phyloP scores from a whole-genome alignment of 441 rosid genomes.

The Aleurites moluccanus region DNA sequence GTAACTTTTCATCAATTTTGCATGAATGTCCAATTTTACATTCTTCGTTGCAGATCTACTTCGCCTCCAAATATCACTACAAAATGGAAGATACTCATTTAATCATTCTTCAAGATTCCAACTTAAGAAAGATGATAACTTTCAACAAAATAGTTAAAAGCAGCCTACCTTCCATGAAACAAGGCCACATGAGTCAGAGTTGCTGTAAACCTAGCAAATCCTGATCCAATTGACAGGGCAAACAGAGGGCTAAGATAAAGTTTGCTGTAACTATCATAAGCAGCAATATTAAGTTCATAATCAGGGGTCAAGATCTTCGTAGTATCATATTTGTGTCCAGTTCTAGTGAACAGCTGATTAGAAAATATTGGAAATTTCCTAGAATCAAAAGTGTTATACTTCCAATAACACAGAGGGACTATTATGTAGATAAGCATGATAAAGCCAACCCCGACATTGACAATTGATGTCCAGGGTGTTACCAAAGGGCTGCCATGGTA shows the following conservation, averaged over 20 bases:
- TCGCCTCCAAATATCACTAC: slow-evolving; percentile 81
- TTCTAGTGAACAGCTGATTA: slow-evolving; percentile 70
- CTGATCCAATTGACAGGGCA: slow-evolving; percentile 85
- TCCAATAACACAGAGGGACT: slow-evolving; percentile 93
- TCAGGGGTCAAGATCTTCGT: slow-evolving; percentile 74
- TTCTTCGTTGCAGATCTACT: slow-evolving; percentile 75
- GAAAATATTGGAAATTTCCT: slow-evolving; percentile 85
- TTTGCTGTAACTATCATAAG: slow-evolving; percentile 74
- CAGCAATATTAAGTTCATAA: slow-evolving; percentile 59
- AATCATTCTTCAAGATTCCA: not conserved
- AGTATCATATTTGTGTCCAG: slow-evolving; percentile 78
- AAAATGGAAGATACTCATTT: slow-evolving; percentile 26
- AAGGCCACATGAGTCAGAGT: slow-evolving; percentile 88
- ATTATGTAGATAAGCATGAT: slow-evolving; percentile 86
- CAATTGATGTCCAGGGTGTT: slow-evolving; percentile 83
- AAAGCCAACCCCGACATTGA: slow-evolving; percentile 86
- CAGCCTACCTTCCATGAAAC: slow-evolving; percentile 76
- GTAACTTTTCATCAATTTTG: slow-evolving; percentile 70
- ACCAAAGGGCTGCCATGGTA: slow-evolving; percentile 97
- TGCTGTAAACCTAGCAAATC: slow-evolving; percentile 85
- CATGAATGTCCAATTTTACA: slow-evolving; percentile 73
- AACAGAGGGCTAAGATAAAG: slow-evolving; percentile 90
- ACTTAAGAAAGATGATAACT: not conserved
- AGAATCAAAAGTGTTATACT: slow-evolving; percentile 77
- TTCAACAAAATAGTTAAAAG: not conserved